These are phyloP conservation scores for Ceratobasidium sp. DNA, from an alignment of 1,284 basidiomycete species.

Conservation along the genomic window DNA sequence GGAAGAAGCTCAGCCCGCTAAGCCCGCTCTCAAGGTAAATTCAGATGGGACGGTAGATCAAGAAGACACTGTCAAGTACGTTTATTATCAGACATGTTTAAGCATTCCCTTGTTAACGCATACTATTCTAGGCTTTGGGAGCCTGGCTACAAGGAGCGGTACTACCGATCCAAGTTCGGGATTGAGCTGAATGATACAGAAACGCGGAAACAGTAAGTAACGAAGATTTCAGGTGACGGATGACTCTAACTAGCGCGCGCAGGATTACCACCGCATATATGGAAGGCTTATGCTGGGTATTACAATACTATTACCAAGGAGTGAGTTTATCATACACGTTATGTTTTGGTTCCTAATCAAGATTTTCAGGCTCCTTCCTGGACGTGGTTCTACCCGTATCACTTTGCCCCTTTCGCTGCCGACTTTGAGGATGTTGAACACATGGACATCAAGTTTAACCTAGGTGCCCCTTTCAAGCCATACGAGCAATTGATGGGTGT, in stretches of 20 bases:
- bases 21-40: constrained; percentile 78
- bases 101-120: constrained; percentile 43
- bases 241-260: constrained; percentile 41
- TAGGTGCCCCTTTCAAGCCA: constrained; percentile 92
- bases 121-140: constrained; percentile 81
- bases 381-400: constrained; percentile 99
- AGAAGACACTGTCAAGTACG: constrained; percentile 91
- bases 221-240: constrained; percentile 15
- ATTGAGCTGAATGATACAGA: constrained; percentile 78
- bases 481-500: constrained; percentile 99
- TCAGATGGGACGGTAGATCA: constrained; percentile 91
- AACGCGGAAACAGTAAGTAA: constrained; percentile 78
- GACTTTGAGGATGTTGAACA: constrained; percentile 88
- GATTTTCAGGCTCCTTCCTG: constrained; percentile 86
- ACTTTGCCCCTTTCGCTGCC: constrained; percentile 97
- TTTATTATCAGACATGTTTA: constrained; percentile 51
- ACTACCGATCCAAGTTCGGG: constrained; percentile 95
- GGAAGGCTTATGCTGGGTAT: constrained; percentile 96
- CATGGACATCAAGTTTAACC: constrained; percentile 83
- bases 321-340: constrained; percentile 63
- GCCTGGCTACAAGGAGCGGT: constrained; percentile 93
- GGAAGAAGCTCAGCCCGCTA: constrained; percentile 53
- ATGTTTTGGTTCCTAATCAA: constrained; percentile 3
- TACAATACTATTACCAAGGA: constrained; percentile 99
- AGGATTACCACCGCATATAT: constrained; percentile 89